Conservation (phyloP, 352 stramenopile species). For the Phytopythium mirpurense region DNA sequence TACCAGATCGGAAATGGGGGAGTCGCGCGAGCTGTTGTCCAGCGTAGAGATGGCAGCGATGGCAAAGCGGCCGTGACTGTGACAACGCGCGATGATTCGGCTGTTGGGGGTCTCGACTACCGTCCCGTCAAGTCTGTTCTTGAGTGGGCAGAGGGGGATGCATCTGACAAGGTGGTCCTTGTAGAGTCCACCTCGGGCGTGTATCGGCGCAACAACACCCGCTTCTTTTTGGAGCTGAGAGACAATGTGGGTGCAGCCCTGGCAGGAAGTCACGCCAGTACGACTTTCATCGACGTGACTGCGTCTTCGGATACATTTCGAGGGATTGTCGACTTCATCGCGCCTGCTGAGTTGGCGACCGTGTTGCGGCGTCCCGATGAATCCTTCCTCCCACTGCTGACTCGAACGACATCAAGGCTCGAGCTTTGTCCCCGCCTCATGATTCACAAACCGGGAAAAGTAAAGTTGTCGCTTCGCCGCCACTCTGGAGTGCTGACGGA, state of each 20-base stretch:
- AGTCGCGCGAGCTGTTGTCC: slow-evolving; percentile 37
- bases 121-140: slow-evolving; percentile 25
- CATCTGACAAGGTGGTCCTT: slow-evolving; percentile 39
- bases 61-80: slow-evolving; percentile 34
- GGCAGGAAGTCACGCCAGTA: slow-evolving; percentile 22
- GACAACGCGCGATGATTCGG: slow-evolving; percentile 38
- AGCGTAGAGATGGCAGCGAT: slow-evolving; percentile 54
- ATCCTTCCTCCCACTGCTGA: slow-evolving; percentile 43
- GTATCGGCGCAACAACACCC: slow-evolving; percentile 19
- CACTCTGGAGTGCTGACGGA: slow-evolving; percentile 32
- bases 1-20: slow-evolving; percentile 46
- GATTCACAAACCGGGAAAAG: slow-evolving; percentile 19
- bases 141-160: slow-evolving; percentile 49
- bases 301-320: slow-evolving; percentile 30
- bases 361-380: slow-evolving; percentile 36
- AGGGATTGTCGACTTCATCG: slow-evolving; percentile 55
- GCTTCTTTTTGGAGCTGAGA: slow-evolving; percentile 32
- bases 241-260: slow-evolving; percentile 19
- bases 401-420: slow-evolving; percentile 43
- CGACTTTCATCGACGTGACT: slow-evolving; percentile 35
- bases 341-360: slow-evolving; percentile 17
- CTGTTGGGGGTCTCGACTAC: slow-evolving; percentile 46
- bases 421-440: slow-evolving; percentile 43
- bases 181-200: slow-evolving; percentile 31
- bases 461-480: slow-evolving; percentile 46